Conservation (phyloP, 2,329 filamentous ascomycete genomes). For the Uncinocarpus reesii region DNA sequence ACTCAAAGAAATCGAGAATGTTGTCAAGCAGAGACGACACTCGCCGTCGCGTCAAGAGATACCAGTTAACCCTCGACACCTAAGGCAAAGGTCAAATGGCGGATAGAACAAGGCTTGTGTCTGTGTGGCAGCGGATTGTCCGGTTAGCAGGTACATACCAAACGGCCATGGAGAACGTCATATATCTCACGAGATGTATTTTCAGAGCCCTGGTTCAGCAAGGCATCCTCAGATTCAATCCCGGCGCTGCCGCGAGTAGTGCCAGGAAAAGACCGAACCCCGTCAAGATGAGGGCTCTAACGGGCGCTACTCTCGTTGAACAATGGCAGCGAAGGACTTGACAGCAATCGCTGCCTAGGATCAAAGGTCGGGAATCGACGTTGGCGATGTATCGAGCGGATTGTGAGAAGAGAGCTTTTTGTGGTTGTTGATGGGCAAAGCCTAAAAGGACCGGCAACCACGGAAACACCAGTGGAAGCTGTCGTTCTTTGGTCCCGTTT, state of each 20-base stretch:
- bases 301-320: too few relatives aligned
- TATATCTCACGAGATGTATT: background rate
- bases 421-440: background rate
- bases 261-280: too few relatives aligned
- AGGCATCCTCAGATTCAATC: too few relatives aligned
- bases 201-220: too few relatives aligned
- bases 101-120: background rate
- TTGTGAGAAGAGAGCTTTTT: background rate
- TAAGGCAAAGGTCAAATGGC: background rate
- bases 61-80: too few relatives aligned
- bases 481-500: conserved; percentile 6
- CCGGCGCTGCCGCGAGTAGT: too few relatives aligned
- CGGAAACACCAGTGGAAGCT: conserved; percentile 5
- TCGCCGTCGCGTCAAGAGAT: too few relatives aligned
- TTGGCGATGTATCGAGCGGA: background rate
- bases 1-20: background rate
- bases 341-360: too few relatives aligned
- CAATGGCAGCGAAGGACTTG: too few relatives aligned
- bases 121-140: background rate
- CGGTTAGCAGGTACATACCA: background rate
- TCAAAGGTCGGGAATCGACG: too few relatives aligned
- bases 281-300: too few relatives aligned
- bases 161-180: background rate
- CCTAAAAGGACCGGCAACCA: background rate
- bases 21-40: too few relatives aligned